Evolutionary conservation across 345 rosid genomes (phyloP).

Genomic region (Cardamine chenopodiifolia): DNA sequence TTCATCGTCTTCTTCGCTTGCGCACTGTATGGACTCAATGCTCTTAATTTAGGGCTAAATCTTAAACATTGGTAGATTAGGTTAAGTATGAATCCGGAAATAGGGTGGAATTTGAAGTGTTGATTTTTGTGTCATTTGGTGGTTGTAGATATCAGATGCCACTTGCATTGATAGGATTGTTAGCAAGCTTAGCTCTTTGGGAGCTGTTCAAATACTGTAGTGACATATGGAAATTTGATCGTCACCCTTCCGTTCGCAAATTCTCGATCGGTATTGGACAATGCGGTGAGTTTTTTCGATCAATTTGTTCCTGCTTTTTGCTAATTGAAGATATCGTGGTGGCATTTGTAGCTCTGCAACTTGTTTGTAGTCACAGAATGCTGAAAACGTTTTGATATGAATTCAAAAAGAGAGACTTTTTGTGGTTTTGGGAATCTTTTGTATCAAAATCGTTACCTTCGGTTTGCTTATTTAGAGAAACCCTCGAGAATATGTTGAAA

Average conservation of each 20-base stretch:
- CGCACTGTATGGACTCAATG: slow-evolving; percentile 56
- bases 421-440: background rate
- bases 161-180: slow-evolving; percentile 76
- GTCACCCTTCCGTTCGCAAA: slow-evolving; percentile 53
- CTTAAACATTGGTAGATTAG: slow-evolving; percentile 3
- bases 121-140: background rate
- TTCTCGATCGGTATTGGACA: slow-evolving; percentile 66
- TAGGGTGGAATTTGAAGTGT: slow-evolving; percentile 7
- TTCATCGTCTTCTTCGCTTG: slow-evolving; percentile 86
- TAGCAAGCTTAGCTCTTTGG: slow-evolving; percentile 87
- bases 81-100: background rate
- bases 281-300: slow-evolving; percentile 58
- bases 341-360: slow-evolving; percentile 8
- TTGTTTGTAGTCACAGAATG: background rate
- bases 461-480: background rate
- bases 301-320: background rate
- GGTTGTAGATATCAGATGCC: slow-evolving; percentile 88
- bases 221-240: slow-evolving; percentile 69
- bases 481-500: background rate
- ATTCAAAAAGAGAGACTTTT: background rate
- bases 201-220: slow-evolving; percentile 73
- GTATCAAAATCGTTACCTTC: background rate
- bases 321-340: background rate
- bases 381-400: background rate
- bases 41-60: slow-evolving; percentile 4